A percentile compares a stretch with the other conserved stretches of the same genome.
Conservation (phyloP, 345 rosid genomes). For the Tarenaya hassleriana region DNA sequence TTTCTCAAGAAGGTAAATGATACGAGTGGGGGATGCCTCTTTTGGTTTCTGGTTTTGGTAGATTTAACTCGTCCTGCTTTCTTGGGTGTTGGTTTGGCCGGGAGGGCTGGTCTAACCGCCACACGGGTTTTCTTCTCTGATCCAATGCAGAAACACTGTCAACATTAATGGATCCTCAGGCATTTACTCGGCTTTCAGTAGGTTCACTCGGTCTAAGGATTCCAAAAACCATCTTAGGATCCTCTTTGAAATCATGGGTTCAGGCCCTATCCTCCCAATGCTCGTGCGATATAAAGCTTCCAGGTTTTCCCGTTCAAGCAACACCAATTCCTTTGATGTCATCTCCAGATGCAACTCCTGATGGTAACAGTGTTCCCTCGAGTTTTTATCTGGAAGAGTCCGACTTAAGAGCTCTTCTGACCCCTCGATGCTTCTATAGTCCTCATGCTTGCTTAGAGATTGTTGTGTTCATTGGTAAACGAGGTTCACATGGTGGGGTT, state of each 20-base stretch:
- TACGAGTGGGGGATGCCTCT: no score
- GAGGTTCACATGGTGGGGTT: constrained; percentile 60
- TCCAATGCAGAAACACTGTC: constrained; percentile 44
- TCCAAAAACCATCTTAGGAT: constrained; percentile 40
- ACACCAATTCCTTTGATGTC: constrained; percentile 62
- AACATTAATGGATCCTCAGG: constrained; percentile 89
- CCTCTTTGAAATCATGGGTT: constrained; percentile 32
- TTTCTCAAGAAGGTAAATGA: neutral
- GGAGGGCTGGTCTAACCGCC: constrained; percentile 18
- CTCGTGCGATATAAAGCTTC: constrained; percentile 71
- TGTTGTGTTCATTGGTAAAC: constrained; percentile 55
- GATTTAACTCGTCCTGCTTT: neutral
- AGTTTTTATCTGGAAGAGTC: constrained; percentile 91
- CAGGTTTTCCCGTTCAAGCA: constrained; percentile 87
- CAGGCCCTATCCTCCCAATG: constrained; percentile 49
- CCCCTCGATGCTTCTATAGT: constrained; percentile 75
- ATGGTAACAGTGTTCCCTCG: constrained; percentile 62
- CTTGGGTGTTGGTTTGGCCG: constrained; percentile 19
- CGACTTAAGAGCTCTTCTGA: constrained; percentile 63
- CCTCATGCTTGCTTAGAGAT: constrained; percentile 67
- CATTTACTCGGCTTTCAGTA: constrained; percentile 80
- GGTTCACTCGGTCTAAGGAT: constrained; percentile 79
- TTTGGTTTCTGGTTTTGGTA: neutral
- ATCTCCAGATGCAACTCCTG: constrained; percentile 67
- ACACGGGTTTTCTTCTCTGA: constrained; percentile 22